phyloP scores from a whole-genome alignment of 176 grass and related monocot genomes.

The Musa schizocarpa region DNA sequence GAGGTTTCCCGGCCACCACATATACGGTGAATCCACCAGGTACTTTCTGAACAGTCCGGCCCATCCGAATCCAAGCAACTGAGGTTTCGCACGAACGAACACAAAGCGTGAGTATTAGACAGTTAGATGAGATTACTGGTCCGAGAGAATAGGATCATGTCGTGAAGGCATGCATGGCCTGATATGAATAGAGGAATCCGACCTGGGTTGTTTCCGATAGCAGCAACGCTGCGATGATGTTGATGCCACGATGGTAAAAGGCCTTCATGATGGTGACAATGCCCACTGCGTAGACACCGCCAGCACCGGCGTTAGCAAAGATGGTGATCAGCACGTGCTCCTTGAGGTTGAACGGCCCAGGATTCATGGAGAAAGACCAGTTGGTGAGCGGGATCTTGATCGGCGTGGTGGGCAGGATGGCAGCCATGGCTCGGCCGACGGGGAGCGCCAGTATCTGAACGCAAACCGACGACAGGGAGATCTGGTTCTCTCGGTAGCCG shows the following conservation, averaged over 20 bases:
- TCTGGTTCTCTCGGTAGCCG: slow-evolving; percentile 53
- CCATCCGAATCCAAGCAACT: slow-evolving; percentile 81
- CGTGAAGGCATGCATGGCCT: neutral
- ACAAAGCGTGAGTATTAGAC: neutral
- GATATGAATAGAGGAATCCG: neutral
- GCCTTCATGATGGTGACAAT: slow-evolving; percentile 76
- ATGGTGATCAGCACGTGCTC: slow-evolving; percentile 67
- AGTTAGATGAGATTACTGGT: neutral
- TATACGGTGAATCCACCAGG: slow-evolving; percentile 76
- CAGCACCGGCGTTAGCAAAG: slow-evolving; percentile 1
- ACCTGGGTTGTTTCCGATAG: slow-evolving; percentile 76
- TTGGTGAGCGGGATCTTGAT: slow-evolving; percentile 21
- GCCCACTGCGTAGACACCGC: slow-evolving; percentile 44
- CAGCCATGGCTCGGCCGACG: slow-evolving; percentile 59
- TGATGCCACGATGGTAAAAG: slow-evolving; percentile 54
- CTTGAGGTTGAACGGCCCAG: slow-evolving; percentile 77
- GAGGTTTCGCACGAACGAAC: neutral
- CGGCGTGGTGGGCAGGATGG: slow-evolving; percentile 31
- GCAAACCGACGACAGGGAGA: slow-evolving; percentile 50
- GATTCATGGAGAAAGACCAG: slow-evolving; percentile 66
- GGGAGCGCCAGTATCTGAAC: slow-evolving; percentile 65
- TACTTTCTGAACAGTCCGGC: slow-evolving; percentile 67
- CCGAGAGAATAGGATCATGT: neutral
- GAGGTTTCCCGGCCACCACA: slow-evolving; percentile 79
- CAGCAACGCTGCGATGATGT: slow-evolving; percentile 49